These are phyloP conservation scores for Umbelopsis vinacea DNA, from an alignment of 192 early-diverging fungal genomes.

Conservation along the genomic window DNA sequence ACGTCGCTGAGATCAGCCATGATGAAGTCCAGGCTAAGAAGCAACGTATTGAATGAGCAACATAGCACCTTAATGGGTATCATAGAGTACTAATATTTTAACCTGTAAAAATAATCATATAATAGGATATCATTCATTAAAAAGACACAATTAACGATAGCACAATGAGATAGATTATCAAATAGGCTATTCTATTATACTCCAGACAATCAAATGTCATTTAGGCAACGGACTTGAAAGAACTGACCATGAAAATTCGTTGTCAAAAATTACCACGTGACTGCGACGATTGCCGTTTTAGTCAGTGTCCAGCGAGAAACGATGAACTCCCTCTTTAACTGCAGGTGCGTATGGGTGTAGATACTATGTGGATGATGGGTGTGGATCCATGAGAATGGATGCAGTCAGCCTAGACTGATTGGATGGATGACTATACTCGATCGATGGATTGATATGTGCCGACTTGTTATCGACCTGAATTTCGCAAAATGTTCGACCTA, in stretches of 20 bases:
- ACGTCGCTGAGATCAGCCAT: background rate
- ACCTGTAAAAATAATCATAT: background rate
- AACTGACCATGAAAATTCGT: background rate
- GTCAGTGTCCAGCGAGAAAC: background rate
- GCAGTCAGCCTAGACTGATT: background rate
- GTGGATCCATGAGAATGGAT: background rate
- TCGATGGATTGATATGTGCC: background rate
- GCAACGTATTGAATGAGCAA: background rate
- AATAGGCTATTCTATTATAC: too few relatives aligned
- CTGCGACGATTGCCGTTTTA: slow-evolving; percentile 13
- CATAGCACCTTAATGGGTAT: background rate
- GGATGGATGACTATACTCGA: background rate
- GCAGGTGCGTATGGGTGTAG: slow-evolving; percentile 17
- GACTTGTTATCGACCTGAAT: background rate
- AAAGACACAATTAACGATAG: too few relatives aligned
- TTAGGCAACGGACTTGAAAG: background rate
- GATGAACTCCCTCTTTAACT: slow-evolving; percentile 20
- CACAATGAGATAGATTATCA: too few relatives aligned
- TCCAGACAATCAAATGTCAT: background rate
- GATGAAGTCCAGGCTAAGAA: background rate
- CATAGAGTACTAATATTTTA: background rate
- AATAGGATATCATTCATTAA: too few relatives aligned
- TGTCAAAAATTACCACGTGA: background rate
- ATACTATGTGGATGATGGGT: background rate
- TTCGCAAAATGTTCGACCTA: background rate